These are phyloP conservation scores for Alternaria triticina DNA, from an alignment of 2,329 filamentous ascomycete species.

Conservation along the genomic window DNA sequence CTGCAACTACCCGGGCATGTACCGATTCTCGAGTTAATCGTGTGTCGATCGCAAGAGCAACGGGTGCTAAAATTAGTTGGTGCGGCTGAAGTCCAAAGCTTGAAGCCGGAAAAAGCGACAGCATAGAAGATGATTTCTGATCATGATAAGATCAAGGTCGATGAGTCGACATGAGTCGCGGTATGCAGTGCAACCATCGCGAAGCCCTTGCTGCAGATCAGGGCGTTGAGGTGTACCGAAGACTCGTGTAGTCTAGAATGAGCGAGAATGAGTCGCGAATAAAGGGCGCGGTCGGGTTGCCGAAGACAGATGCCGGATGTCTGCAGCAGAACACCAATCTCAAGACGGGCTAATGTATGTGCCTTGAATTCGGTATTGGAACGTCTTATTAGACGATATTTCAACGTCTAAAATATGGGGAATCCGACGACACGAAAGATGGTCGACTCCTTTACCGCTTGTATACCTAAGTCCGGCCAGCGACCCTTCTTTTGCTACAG, in stretches of 20 bases:
- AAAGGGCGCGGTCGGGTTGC: background rate
- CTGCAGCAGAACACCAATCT: background rate
- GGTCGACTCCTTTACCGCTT: background rate
- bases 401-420: background rate
- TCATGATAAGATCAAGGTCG: background rate
- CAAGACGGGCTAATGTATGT: background rate
- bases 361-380: background rate
- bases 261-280: slow-evolving; percentile 8
- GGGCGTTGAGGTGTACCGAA: background rate
- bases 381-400: no score
- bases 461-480: background rate
- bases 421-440: background rate
- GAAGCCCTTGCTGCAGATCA: background rate
- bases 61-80: background rate
- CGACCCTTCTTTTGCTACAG: background rate
- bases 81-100: background rate
- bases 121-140: background rate
- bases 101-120: background rate
- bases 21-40: background rate
- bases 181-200: background rate
- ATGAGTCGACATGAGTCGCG: background rate
- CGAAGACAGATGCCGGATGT: background rate
- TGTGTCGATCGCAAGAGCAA: background rate
- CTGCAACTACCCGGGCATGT: background rate
- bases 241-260: slow-evolving; percentile 7